Conservation (phyloP, 768 basidiomycete genomes). For the Amanita exitialis region DNA sequence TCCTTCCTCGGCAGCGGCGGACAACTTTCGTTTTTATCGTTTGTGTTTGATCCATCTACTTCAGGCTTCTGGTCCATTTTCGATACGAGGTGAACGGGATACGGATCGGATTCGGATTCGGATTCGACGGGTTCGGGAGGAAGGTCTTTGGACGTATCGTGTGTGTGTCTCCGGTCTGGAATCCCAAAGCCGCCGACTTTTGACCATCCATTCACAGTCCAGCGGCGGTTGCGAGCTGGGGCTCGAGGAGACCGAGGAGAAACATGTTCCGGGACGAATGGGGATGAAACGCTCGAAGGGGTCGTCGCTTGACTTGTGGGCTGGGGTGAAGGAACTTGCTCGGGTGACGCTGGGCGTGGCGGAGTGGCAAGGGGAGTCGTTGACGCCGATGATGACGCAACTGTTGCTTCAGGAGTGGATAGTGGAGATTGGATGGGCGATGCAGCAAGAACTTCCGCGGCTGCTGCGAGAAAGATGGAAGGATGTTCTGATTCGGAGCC, state of each 20-base stretch:
- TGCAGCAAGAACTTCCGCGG: neutral
- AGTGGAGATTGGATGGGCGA: conserved; percentile 1
- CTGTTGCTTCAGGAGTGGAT: conserved; percentile 1
- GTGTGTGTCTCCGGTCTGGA: neutral
- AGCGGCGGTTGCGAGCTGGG: conserved; percentile 3
- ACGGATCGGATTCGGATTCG: neutral
- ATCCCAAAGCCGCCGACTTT: neutral
- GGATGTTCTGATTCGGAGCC: neutral
- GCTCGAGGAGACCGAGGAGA: neutral
- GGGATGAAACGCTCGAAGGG: neutral
- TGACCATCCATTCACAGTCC: conserved; percentile 5
- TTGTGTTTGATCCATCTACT: neutral
- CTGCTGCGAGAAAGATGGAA: neutral
- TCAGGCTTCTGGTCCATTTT: neutral
- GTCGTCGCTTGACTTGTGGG: neutral
- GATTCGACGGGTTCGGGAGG: neutral
- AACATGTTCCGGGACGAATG: neutral
- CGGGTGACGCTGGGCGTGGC: neutral
- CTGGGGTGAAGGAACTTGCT: neutral
- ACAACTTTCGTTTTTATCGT: neutral
- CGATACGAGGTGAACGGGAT: neutral
- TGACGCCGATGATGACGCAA: neutral
- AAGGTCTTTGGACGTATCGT: neutral
- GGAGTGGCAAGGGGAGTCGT: conserved; percentile 2
- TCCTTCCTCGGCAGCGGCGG: neutral